Conservation (phyloP, 1,284 basidiomycete genomes). For the Cryptococcus sp. region DNA sequence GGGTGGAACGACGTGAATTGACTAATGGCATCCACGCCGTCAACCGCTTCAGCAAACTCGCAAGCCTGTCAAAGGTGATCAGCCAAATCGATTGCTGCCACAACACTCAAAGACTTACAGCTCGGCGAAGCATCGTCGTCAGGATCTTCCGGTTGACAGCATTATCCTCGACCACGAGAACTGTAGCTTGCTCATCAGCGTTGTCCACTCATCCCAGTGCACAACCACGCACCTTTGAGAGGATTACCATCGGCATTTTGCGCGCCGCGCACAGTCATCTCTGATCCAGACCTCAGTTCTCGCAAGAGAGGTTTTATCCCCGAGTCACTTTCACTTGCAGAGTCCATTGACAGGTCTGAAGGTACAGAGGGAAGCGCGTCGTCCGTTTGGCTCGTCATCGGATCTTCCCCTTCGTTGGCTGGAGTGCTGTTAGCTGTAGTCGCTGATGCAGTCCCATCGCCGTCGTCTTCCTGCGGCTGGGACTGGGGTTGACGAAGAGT, state of each 20-base stretch:
- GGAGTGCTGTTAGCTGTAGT: neutral
- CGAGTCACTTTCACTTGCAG: neutral
- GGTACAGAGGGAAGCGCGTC: neutral
- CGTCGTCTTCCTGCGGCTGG: too few species aligned
- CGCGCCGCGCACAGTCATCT: constrained; percentile 3
- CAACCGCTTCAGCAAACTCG: constrained; percentile 43
- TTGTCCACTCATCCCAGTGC: neutral
- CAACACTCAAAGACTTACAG: constrained; percentile 24
- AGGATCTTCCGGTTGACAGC: constrained; percentile 50
- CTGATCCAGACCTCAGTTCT: constrained; percentile 7
- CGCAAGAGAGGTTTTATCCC: constrained; percentile 1
- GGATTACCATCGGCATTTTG: constrained; percentile 2
- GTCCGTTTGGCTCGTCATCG: neutral
- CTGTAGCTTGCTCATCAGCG: neutral
- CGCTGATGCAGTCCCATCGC: neutral
- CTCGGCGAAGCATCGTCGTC: constrained; percentile 43
- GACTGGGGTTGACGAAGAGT: too few species aligned
- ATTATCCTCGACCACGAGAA: constrained; percentile 50
- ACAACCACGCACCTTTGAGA: constrained; percentile 10
- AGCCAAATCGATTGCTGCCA: constrained; percentile 11
- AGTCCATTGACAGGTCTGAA: constrained; percentile 15
- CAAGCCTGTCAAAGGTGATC: constrained; percentile 5
- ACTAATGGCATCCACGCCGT: constrained; percentile 47
- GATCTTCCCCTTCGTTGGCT: neutral
- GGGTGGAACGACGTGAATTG: constrained; percentile 39